Evolutionary conservation across 2,329 filamentous ascomycete genomes (phyloP).

Genomic region (Ophiostoma quercus): DNA sequence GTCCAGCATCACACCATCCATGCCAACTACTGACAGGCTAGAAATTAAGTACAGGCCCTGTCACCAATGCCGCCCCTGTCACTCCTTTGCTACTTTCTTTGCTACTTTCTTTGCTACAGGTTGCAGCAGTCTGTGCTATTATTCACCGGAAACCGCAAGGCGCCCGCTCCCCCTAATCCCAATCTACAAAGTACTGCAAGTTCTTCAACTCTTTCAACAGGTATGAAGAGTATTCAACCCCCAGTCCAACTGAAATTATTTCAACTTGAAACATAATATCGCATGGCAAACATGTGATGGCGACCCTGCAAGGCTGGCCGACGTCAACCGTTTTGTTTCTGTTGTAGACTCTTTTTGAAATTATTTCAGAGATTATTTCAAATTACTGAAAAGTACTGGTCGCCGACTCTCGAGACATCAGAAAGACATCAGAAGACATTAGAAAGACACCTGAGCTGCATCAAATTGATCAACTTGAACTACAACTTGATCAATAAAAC

Average conservation of each 20-base stretch:
- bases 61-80: conserved; percentile 3
- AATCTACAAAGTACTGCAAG: too few species aligned
- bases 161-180: conserved; percentile 8
- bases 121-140: background rate
- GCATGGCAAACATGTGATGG: conserved; percentile 15
- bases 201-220: too few species aligned
- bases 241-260: background rate
- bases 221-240: too few species aligned
- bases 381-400: background rate
- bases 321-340: background rate
- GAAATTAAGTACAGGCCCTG: background rate
- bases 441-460: background rate
- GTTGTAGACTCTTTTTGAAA: too few species aligned
- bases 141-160: conserved; percentile 2
- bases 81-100: background rate
- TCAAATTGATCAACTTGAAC: background rate
- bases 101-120: too few species aligned
- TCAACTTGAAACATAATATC: conserved; percentile 10
- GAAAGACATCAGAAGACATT: background rate
- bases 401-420: background rate
- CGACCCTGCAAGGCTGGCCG: conserved; percentile 15
- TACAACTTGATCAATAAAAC: too few species aligned
- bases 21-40: background rate
- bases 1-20: background rate
- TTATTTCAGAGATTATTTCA: too few species aligned